Evolutionary conservation across 805 yeast species (phyloP).

Genomic region (Dipodascus albidus): DNA sequence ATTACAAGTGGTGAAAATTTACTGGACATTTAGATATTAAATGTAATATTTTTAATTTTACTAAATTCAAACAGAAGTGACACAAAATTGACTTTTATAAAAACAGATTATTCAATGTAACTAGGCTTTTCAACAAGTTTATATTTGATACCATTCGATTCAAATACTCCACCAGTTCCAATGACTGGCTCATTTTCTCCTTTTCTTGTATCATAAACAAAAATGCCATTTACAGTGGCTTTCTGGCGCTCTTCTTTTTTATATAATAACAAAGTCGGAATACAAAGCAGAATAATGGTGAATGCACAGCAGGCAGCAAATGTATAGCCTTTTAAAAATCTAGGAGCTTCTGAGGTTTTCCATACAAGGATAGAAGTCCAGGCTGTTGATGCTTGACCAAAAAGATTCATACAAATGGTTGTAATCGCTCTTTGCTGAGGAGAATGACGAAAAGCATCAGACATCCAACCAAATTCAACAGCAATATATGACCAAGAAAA

Average conservation of each 20-base stretch:
- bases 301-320: constrained; percentile 13
- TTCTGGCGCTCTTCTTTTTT: constrained; percentile 38
- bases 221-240: constrained; percentile 39
- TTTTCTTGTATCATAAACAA: constrained; percentile 31
- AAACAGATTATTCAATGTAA: not conserved
- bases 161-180: not conserved
- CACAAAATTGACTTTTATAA: not conserved
- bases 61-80: no score
- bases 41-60: no score
- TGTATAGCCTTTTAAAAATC: constrained; percentile 18
- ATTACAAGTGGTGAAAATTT: no score
- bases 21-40: no score
- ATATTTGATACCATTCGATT: not conserved
- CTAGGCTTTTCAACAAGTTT: not conserved
- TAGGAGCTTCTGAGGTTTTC: constrained; percentile 21
- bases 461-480: constrained; percentile 45
- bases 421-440: constrained; percentile 39
- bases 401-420: constrained; percentile 35
- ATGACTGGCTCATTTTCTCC: constrained; percentile 19
- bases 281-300: constrained; percentile 4
- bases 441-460: constrained; percentile 43
- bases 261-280: constrained; percentile 40
- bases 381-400: constrained; percentile 42
- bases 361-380: constrained; percentile 39
- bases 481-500: constrained; percentile 53